A percentile compares a stretch with the other conserved stretches of the same genome.
Evolutionary conservation across 2,329 filamentous ascomycete genomes (phyloP).

Genomic region (Fusarium sp.): DNA sequence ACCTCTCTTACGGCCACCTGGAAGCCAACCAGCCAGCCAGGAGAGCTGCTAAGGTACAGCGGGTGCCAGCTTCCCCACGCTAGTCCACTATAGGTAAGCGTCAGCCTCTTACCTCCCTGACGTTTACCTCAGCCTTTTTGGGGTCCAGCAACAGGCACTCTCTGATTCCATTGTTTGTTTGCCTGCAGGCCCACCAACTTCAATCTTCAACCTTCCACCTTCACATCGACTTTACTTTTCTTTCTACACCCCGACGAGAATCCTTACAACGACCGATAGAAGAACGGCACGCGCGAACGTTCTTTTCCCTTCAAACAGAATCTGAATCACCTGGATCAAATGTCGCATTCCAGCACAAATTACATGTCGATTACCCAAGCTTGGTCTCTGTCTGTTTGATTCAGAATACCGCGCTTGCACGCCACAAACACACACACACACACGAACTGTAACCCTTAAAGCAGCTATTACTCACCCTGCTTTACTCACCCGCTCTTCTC

Average conservation of each 20-base stretch:
- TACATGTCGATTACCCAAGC: slow-evolving; percentile 24
- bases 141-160: slow-evolving; percentile 22
- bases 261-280: not conserved
- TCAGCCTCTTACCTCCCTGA: slow-evolving; percentile 32
- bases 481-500: not conserved
- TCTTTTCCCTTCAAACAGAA: not conserved
- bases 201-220: slow-evolving; percentile 23
- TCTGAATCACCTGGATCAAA: slow-evolving; percentile 36
- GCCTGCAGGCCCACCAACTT: slow-evolving; percentile 1
- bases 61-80: slow-evolving; percentile 25
- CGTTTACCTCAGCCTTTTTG: slow-evolving; percentile 36
- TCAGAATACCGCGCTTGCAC: slow-evolving; percentile 20
- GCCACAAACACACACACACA: not conserved
- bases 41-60: slow-evolving; percentile 26
- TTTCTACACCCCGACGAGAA: not conserved
- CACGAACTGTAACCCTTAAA: slow-evolving; percentile 1
- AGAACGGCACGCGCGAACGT: slow-evolving; percentile 6
- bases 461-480: not conserved
- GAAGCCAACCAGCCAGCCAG: slow-evolving; percentile 13
- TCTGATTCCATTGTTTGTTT: slow-evolving; percentile 21
- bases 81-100: slow-evolving; percentile 36
- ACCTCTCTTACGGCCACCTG: slow-evolving; percentile 42
- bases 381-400: slow-evolving; percentile 37
- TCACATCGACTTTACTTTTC: slow-evolving; percentile 10
- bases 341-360: slow-evolving; percentile 43